phyloP scores from a whole-genome alignment of 352 stramenopile species.

The Globisporangium irregulare region DNA sequence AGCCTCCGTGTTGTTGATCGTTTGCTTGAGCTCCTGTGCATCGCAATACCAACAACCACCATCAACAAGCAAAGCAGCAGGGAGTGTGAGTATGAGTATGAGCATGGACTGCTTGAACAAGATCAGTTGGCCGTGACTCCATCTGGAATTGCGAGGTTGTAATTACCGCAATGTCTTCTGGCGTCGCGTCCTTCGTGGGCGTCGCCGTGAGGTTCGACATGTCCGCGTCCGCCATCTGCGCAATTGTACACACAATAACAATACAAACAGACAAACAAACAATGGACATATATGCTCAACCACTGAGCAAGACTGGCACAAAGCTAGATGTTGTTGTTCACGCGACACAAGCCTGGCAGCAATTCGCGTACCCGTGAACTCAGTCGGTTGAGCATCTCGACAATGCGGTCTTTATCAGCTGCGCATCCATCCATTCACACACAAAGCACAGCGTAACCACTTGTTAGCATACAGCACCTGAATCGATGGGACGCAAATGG shows the following conservation, averaged over 20 bases:
- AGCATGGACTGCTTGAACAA: not conserved
- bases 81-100: not conserved
- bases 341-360: not conserved
- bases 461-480: not conserved
- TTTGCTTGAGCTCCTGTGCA: slow-evolving; percentile 64
- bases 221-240: slow-evolving; percentile 80
- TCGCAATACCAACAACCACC: not conserved
- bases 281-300: not conserved
- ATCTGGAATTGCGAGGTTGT: not conserved
- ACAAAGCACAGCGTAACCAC: not conserved
- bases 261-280: not conserved
- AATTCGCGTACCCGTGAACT: slow-evolving; percentile 60
- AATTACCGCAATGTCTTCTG: slow-evolving; percentile 66
- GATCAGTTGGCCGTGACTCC: not conserved
- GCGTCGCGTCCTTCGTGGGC: slow-evolving; percentile 72
- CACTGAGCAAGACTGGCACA: not conserved
- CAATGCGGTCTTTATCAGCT: slow-evolving; percentile 85
- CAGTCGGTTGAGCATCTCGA: slow-evolving; percentile 87
- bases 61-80: not conserved
- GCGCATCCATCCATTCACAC: not conserved
- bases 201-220: slow-evolving; percentile 85
- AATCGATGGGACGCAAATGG: not conserved
- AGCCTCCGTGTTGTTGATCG: slow-evolving; percentile 68
- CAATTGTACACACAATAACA: not conserved
- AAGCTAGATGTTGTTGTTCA: not conserved